Evolutionary conservation across 148 eudicot species (phyloP), one percentile per base, ranked within the genome.

Genomic region (Nepenthes gracilis): DNA sequence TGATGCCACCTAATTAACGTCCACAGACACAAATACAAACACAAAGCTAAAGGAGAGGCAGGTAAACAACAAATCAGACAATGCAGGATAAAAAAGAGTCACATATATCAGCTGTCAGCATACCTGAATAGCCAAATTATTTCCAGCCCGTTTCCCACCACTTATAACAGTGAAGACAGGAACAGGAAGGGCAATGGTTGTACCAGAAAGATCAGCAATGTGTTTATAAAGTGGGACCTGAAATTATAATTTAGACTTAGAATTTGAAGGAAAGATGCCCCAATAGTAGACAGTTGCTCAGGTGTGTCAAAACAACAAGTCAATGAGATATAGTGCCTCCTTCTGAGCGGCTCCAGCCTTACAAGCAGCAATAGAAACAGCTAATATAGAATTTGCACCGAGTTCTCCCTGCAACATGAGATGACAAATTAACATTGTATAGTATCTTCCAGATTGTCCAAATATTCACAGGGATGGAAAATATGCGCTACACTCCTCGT

Each of bases 311-410:
- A 55, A 45, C 43, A 53, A 60, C 12, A 66, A 61, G 52, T 47
- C 52, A 54, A 60, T 35, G 52, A 65, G 61, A 64, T 36, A 68
- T 10, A 75, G 14, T 77, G 65, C 96, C 88, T 93, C 96, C 66
- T 93, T 88, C 71, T 88, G 95, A 70, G 96, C 91, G 70, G 98
- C 98, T 68, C 98, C 98, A 58, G 98, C 98, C 82, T 72, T 88
- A 82, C 98, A 93, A 77, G 95, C 96, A 76, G 98, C 98, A 66
- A 93, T 76, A 56, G 98, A 93, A 50, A 92, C 98, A 1, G 98
- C 96, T 59, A 93, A 65, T 62, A 85, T 93, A 63, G 96, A 96
- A 79, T 88, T 93, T 61, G 90, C 96, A 59, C 98, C 98, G 59
- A 93, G 96, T 75, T 93, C 98, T 54, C 95, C 87, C 98, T 93